Evolutionary conservation across 1,284 basidiomycete species (phyloP).

Genomic region (Termitomyces sp.): DNA sequence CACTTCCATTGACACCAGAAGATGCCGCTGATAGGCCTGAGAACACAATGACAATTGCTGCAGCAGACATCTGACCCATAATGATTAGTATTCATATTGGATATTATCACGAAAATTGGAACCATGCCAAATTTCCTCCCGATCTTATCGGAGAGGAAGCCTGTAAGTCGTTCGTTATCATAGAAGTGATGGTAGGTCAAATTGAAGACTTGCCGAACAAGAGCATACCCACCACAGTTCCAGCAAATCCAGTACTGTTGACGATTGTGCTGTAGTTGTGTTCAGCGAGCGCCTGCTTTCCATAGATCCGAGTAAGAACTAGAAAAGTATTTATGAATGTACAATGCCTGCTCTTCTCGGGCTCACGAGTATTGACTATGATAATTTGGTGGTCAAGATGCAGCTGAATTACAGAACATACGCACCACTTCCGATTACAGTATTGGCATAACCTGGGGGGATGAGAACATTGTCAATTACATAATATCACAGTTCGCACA

Average conservation of each 20-base stretch:
- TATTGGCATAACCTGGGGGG: constrained; percentile 68
- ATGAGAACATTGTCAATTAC: not conserved
- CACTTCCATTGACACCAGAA: constrained; percentile 68
- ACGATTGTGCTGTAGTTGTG: constrained; percentile 58
- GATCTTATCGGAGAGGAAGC: constrained; percentile 77
- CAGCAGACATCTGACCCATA: constrained; percentile 59
- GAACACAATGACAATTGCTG: constrained; percentile 75
- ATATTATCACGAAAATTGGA: not conserved
- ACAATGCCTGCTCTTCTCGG: too few species aligned
- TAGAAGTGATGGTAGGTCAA: not conserved
- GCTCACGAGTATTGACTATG: constrained; percentile 59
- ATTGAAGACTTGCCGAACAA: constrained; percentile 43
- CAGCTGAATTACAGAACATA: not conserved
- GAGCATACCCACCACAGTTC: constrained; percentile 79
- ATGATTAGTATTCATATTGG: not conserved
- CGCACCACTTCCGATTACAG: constrained; percentile 69
- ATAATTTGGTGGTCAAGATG: constrained; percentile 1
- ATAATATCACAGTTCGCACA: not conserved
- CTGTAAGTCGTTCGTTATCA: constrained; percentile 18
- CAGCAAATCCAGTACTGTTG: constrained; percentile 70
- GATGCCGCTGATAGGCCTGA: constrained; percentile 82
- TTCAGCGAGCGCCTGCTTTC: constrained; percentile 39
- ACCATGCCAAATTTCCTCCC: constrained; percentile 89
- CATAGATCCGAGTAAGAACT: constrained; percentile 68
- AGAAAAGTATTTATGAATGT: not conserved